These are phyloP conservation scores for Fusarium brevicatenulatum DNA, from an alignment of 2,329 filamentous ascomycete genomes.

Conservation along the genomic window DNA sequence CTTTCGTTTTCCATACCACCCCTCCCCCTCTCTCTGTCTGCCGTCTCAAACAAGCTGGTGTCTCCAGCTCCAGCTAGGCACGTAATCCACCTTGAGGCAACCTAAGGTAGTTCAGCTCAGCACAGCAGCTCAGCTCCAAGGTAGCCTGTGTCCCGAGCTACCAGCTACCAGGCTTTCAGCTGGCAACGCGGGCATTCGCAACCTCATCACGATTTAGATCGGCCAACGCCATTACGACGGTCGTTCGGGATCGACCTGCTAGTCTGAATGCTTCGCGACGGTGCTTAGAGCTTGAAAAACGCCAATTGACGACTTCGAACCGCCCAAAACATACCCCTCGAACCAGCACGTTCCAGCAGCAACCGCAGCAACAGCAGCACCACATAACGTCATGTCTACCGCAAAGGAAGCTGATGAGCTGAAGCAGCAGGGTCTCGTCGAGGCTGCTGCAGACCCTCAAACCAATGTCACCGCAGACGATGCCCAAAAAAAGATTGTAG, in stretches of 20 bases:
- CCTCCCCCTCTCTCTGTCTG: constrained; percentile 16
- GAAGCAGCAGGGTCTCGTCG: constrained; percentile 82
- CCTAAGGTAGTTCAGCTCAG: not conserved
- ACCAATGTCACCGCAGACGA: constrained; percentile 74
- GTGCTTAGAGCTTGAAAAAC: constrained; percentile 19
- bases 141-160: constrained; percentile 13
- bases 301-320: constrained; percentile 38
- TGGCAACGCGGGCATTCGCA: constrained; percentile 12
- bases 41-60: constrained; percentile 18
- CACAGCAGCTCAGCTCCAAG: not conserved
- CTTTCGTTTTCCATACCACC: constrained; percentile 12
- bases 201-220: constrained; percentile 21
- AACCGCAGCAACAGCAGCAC: constrained; percentile 27
- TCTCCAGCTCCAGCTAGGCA: constrained; percentile 3
- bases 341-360: constrained; percentile 21
- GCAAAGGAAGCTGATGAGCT: constrained; percentile 65
- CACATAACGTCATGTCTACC: constrained; percentile 47
- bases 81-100: constrained; percentile 9
- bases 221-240: constrained; percentile 7
- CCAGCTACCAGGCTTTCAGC: constrained; percentile 8
- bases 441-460: constrained; percentile 78
- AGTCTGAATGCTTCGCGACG: constrained; percentile 36
- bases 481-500: constrained; percentile 77
- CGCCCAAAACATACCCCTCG: not conserved
- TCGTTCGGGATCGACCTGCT: constrained; percentile 18